Evolutionary conservation across 345 rosid genomes (phyloP).

Genomic region (Acer campestre): DNA sequence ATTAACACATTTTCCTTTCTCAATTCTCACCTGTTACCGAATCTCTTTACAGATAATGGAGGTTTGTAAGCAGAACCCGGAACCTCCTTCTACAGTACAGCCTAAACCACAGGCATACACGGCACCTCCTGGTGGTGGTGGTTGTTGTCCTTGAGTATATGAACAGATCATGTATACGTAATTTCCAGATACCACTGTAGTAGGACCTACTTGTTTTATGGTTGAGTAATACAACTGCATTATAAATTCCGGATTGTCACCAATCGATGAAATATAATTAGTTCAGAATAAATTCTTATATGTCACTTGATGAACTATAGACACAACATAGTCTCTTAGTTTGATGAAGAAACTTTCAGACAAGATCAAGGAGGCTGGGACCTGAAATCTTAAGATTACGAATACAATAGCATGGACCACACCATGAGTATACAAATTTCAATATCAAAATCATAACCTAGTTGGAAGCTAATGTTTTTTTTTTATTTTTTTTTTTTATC

Average conservation of each 20-base stretch:
- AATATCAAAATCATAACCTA: neutral
- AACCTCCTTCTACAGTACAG: conserved; percentile 55
- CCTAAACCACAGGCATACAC: conserved; percentile 56
- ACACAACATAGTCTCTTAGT: too few species aligned
- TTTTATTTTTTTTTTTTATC: too few species aligned
- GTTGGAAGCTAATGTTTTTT: neutral
- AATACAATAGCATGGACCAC: neutral
- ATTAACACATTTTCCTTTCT: neutral
- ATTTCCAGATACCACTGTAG: conserved; percentile 8
- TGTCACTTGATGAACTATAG: too few species aligned
- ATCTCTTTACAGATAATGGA: conserved; percentile 70
- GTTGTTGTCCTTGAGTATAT: conserved; percentile 10
- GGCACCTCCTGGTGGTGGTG: conserved; percentile 40
- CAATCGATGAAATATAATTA: too few species aligned
- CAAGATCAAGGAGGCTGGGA: too few species aligned
- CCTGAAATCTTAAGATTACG: too few species aligned
- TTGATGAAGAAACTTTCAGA: too few species aligned
- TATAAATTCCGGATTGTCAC: neutral
- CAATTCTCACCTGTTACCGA: neutral
- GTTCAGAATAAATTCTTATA: too few species aligned
- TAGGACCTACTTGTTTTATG: too few species aligned
- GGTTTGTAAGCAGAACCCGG: conserved; percentile 13
- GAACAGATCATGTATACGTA: conserved; percentile 28
- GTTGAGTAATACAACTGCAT: too few species aligned
- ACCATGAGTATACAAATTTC: neutral